Evolutionary conservation across 495 filamentous ascomycete species (phyloP), one percentile per base, ranked within the genome.

Genomic region (Podospora anserina): DNA sequence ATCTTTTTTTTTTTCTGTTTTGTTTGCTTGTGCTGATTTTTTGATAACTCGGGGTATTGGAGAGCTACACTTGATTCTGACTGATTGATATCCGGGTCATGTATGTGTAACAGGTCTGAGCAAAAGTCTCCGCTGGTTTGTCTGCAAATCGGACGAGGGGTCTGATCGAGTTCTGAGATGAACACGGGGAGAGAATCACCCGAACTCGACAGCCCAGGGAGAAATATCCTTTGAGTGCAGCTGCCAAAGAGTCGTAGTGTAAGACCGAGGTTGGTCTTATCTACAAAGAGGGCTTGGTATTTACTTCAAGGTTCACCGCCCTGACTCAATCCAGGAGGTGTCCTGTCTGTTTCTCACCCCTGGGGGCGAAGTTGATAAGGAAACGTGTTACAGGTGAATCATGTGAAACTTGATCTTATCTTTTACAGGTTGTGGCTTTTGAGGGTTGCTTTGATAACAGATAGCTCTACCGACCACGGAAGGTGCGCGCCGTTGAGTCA

Each of bases 401-500:
- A 20, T 19, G 55, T 58, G 55, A 58, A 58, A 58, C 55, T n/a
- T 32, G 4, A 19, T 58, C 55, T 58, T 58, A 58, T 58, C 55
- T 58, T 58, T 11, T 18, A 49, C 7, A 5, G 39, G 39, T 49
- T 49, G 9, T 49, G 39, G 7, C 13, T 6, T 32, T 32, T 32
- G 30, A 16, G 39, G 39, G 39, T 11, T 11, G 39, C 39, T 13
- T 13, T 49, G 39, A 49, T 49, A 49, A 49, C 39, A 49, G 39
- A 49, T 49, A 49, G 15, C 15, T 32, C 30, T 7, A 49, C 6
- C 39, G 13, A 49, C 39, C 39, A 49, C 39, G 39, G 55, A 58
- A 26, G 23, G 55, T 58, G 55, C 55, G n/a, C 55, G 55, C 55
- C 55, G n/a, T 19, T 58, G 55, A 58, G 55, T 58, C 55, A 58